Evolutionary conservation across 1,284 basidiomycete genomes (phyloP), one percentile per base, ranked within the genome.

Genomic region (Tylopilus sp.): DNA sequence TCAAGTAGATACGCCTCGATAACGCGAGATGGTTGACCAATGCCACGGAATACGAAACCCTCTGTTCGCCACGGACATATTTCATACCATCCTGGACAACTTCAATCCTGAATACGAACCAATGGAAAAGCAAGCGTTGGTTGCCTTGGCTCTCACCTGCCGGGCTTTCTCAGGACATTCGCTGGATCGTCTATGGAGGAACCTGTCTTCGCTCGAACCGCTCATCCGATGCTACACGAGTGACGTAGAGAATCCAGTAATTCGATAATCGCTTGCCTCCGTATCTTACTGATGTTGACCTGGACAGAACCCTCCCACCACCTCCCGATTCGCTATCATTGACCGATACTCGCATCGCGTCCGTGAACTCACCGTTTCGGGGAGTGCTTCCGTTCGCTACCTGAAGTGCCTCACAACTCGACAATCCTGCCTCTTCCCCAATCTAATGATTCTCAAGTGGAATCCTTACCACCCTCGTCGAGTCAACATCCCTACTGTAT

Each of bases 131-230:
- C 21, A 5, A 7, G 7, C 44, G 2, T 18, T 50, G 36, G 30
- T 18, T 10, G 14, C 45, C 5, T 36, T 50, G 3, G 36, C 45
- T 3, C 40, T 10, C 11, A 51, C 45, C 14, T 50, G 50, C 28
- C 40, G 24, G n/a, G 24, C 40, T 2, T 33, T 57, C 12, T 52
- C 40, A 3, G 46, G 54, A 38, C 52, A 48, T 34, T 47, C 59
- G 5, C 48, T 59, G 9, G 15, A 62, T 33, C 28, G 43, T 44
- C 37, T 60, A n/a, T 59, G 58, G 58, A 47, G 18, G 37, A 35
- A 17, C 8, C 21, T 55, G 18, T 2, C 1, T 20, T 60, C 58
- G 2, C 59, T 62, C 17, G 4, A 42, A 20, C 58, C 59, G 4
- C 21, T 62, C 2, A 35, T 62, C 20, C 44, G 51, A 10, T 62